A percentile compares a stretch with the other conserved stretches of the same genome.
Evolutionary conservation across 2,329 filamentous ascomycete genomes (phyloP).

Genomic region (Lanzia echinophila): DNA sequence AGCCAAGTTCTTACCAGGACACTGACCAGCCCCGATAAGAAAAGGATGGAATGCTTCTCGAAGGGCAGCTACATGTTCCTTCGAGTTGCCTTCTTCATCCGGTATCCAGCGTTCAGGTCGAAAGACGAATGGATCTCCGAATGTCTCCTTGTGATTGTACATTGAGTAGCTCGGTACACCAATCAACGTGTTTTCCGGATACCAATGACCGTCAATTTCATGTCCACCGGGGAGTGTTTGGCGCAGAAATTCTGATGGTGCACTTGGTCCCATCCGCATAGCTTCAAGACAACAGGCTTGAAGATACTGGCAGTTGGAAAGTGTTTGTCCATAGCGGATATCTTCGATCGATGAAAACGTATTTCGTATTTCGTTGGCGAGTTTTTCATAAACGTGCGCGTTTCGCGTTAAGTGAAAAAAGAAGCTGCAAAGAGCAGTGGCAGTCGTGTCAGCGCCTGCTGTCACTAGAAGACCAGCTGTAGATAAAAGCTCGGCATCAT

Average conservation of each 20-base stretch:
- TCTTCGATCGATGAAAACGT: too few species aligned
- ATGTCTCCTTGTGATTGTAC: constrained; percentile 30
- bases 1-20: too few species aligned
- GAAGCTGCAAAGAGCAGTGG: too few species aligned
- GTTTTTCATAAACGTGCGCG: too few species aligned
- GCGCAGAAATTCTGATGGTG: neutral
- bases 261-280: constrained; percentile 12
- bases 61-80: constrained; percentile 9
- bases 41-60: constrained; percentile 12
- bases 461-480: too few species aligned
- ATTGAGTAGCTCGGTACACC: constrained; percentile 36
- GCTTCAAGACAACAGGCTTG: too few species aligned
- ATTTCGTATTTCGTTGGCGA: too few species aligned
- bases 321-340: too few species aligned
- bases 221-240: neutral
- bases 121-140: constrained; percentile 35
- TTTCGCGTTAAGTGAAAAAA: too few species aligned
- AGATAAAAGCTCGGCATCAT: too few species aligned
- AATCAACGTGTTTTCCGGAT: constrained; percentile 37
- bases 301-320: too few species aligned
- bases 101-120: constrained; percentile 17
- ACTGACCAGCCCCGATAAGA: constrained; percentile 4
- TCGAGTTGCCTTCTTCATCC: constrained; percentile 9
- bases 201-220: constrained; percentile 23
- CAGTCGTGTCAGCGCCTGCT: too few species aligned